Evolutionary conservation across 2,329 filamentous ascomycete species (phyloP).

Genomic region (Phialophora tarda): DNA sequence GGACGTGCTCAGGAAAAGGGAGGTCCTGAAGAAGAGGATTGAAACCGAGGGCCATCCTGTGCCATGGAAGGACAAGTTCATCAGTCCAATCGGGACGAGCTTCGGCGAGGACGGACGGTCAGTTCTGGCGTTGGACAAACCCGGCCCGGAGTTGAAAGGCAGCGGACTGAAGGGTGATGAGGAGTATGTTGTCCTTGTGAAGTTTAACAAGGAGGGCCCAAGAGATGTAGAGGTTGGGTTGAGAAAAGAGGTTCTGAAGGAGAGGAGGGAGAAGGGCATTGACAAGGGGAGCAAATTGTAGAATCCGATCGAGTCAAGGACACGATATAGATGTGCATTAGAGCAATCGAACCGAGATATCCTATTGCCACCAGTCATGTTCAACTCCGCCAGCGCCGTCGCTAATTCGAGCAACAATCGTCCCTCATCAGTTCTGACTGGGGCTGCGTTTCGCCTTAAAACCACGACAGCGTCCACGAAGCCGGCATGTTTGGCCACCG

Average conservation of each 20-base stretch:
- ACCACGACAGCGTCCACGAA: conserved; percentile 94
- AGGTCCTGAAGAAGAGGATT: conserved; percentile 55
- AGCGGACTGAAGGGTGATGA: conserved; percentile 55
- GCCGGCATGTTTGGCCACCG: conserved; percentile 89
- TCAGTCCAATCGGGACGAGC: conserved; percentile 49
- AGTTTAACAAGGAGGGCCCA: conserved; percentile 63
- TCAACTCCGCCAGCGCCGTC: conserved; percentile 30
- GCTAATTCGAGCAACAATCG: conserved; percentile 22
- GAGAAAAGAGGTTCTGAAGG: conserved; percentile 55
- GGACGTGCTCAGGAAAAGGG: conserved; percentile 46
- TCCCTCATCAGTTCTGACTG: neutral
- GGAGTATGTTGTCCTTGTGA: conserved; percentile 63
- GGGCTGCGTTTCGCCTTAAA: conserved; percentile 57
- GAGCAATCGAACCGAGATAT: conserved; percentile 4
- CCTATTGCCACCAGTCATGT: neutral
- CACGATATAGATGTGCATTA: neutral
- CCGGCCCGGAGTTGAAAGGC: conserved; percentile 61
- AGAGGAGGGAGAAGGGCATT: conserved; percentile 38
- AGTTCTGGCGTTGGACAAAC: conserved; percentile 60
- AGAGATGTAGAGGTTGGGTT: conserved; percentile 60
- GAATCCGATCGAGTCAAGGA: neutral
- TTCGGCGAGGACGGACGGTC: conserved; percentile 55
- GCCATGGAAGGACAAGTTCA: conserved; percentile 56
- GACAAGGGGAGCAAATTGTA: conserved; percentile 26
- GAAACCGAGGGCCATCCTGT: conserved; percentile 45